Evolutionary conservation across 257 asterid genomes (phyloP).

Genomic region (Lavandula angustifolia): DNA sequence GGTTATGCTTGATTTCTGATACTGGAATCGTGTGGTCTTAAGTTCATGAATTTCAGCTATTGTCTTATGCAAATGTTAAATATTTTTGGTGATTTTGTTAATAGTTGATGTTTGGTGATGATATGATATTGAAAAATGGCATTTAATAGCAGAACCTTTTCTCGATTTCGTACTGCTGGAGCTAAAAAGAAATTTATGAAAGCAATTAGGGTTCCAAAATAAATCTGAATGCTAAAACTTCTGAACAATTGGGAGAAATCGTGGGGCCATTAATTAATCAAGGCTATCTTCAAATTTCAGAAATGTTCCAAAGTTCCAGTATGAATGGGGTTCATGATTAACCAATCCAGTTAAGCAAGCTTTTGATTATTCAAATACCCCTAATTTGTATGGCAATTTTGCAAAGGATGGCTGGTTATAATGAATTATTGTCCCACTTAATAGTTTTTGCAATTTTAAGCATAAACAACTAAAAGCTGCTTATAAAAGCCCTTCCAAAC

Average conservation of each 20-base stretch:
- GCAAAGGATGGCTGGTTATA: not conserved
- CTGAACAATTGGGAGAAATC: not conserved
- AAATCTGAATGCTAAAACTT: not conserved
- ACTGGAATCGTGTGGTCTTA: not conserved
- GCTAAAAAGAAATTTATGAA: not conserved
- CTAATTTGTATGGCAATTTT: not conserved
- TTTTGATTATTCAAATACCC: not conserved
- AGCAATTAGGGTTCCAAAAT: not conserved
- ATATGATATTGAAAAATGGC: not conserved
- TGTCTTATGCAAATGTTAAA: not conserved
- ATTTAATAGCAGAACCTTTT: not conserved
- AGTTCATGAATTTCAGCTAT: not conserved
- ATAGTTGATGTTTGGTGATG: not conserved
- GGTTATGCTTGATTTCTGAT: conserved; percentile 5
- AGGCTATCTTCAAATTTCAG: too few relatives aligned
- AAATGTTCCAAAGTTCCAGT: too few relatives aligned
- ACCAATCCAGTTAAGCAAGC: not conserved
- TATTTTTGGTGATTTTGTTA: not conserved
- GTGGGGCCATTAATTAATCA: not conserved
- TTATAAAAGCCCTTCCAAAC: too few relatives aligned
- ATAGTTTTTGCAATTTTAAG: too few relatives aligned
- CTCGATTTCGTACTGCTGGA: not conserved
- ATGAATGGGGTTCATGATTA: not conserved
- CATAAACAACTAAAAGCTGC: too few relatives aligned
- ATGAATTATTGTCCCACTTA: not conserved